Evolutionary conservation across 2,329 filamentous ascomycete genomes (phyloP), one percentile per base, ranked within the genome.

Genomic region (Aspergillus hiratsukae): DNA sequence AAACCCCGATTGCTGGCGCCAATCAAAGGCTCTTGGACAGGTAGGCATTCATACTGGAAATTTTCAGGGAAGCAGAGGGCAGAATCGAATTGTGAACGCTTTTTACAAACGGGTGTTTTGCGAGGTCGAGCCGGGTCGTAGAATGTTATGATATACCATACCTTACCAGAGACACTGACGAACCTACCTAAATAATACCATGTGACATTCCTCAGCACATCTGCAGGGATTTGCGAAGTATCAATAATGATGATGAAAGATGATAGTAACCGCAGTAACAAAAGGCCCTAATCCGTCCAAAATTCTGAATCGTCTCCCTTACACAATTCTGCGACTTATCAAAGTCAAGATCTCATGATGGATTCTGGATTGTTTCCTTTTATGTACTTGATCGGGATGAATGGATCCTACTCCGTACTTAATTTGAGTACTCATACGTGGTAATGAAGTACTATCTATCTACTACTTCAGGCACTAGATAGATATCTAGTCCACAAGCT

Each of bases 181-280:
- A 65, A 25, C 23, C 55, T 48, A 50, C n/a, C n/a, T n/a, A n/a
- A n/a, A n/a, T n/a, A 27, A 27, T 35, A 49, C 48, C 27, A 49
- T 49, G 29, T 50, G 35, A 50, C 49, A 50, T 35, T 37, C 49
- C 49, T 17, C 29, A 17, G 43, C 19, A 43, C n/a, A 19, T 45
- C 41, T 45, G 41, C 41, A 27, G 43, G 21, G 21, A 46, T 4
- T 11, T 21, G 23, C 43, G n/a, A 23, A 28, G 41, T 28, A 25
- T 31, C 50, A 19, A 17, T 25, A 19, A 17, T 25, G 11, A 3
- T 52, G 41, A 48, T 46, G 40, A 54, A 45, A 50, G n/a, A 48
- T 52, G 52, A 48, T 35, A 55, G 49, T 55, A 41, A 55, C 53
- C 53, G 46, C 51, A 55, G 53, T 48, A 55, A 55, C 53, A 55